phyloP scores from a whole-genome alignment of 345 rosid genomes.

The Atalantia buxifolia region DNA sequence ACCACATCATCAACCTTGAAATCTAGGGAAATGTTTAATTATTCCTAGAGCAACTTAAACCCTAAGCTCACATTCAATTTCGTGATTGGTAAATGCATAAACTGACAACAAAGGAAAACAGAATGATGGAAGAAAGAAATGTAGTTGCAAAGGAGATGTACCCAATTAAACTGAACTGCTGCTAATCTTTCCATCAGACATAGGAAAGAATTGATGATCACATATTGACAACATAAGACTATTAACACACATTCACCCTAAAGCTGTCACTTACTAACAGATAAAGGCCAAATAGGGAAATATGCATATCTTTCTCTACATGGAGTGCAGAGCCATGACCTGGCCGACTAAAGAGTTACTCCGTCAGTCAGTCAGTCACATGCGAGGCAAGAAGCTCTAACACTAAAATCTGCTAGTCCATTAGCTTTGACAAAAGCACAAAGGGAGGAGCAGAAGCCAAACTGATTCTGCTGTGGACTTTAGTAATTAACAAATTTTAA shows the following conservation, averaged over 20 bases:
- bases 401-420: constrained; percentile 6
- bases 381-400: not conserved
- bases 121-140: not conserved
- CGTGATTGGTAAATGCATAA: constrained; percentile 38
- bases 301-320: not conserved
- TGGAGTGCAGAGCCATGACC: not conserved
- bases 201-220: not conserved
- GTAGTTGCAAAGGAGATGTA: constrained; percentile 33
- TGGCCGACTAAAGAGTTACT: not conserved
- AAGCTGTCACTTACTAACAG: constrained; percentile 1
- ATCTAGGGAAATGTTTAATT: constrained; percentile 33
- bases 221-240: not conserved
- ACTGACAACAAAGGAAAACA: constrained; percentile 8
- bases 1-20: constrained; percentile 33
- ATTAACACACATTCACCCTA: not conserved
- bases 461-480: not conserved
- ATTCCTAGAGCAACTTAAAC: constrained; percentile 26
- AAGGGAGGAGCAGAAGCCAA: not conserved
- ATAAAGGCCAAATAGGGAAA: not conserved
- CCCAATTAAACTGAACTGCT: constrained; percentile 14
- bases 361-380: not conserved
- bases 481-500: not conserved
- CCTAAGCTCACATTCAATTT: constrained; percentile 27
- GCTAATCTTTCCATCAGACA: not conserved
- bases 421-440: not conserved